Conservation (phyloP, 345 rosid species). For the Murraya koenigii region DNA sequence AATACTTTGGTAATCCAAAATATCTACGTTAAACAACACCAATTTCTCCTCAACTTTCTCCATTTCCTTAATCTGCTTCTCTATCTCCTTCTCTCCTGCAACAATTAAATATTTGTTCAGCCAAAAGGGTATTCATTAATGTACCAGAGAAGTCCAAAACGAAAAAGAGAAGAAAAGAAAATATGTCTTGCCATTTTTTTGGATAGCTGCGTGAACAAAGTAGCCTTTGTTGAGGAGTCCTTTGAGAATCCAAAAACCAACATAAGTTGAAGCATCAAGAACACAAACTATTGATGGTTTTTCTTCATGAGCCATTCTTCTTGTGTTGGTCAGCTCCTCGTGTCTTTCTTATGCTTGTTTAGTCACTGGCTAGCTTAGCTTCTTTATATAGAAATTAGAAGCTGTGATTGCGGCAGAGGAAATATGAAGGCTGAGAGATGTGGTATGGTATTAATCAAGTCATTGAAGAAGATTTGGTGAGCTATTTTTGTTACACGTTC, state of each 20-base stretch:
- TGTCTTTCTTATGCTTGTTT: background rate
- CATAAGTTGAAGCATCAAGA: conserved; percentile 85
- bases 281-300: conserved; percentile 55
- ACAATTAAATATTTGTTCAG: background rate
- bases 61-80: conserved; percentile 60
- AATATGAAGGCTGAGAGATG: background rate
- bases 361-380: background rate
- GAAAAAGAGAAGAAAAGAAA: background rate
- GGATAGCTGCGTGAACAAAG: conserved; percentile 75
- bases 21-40: conserved; percentile 55
- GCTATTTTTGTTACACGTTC: conserved; percentile 53
- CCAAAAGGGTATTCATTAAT: background rate
- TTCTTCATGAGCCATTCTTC: conserved; percentile 33
- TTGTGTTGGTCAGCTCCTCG: background rate
- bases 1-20: conserved; percentile 76
- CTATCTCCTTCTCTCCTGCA: conserved; percentile 56
- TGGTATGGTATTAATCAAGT: too few relatives aligned
- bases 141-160: background rate
- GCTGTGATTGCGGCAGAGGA: background rate
- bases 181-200: conserved; percentile 45
- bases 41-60: conserved; percentile 56
- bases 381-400: background rate
- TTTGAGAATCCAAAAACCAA: conserved; percentile 87
- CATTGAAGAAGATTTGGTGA: conserved; percentile 58
- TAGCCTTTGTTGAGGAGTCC: conserved; percentile 67